Evolutionary conservation across 257 asterid species (phyloP), one percentile per base, ranked within the genome.

Genomic region (Euphrasia confusa): DNA sequence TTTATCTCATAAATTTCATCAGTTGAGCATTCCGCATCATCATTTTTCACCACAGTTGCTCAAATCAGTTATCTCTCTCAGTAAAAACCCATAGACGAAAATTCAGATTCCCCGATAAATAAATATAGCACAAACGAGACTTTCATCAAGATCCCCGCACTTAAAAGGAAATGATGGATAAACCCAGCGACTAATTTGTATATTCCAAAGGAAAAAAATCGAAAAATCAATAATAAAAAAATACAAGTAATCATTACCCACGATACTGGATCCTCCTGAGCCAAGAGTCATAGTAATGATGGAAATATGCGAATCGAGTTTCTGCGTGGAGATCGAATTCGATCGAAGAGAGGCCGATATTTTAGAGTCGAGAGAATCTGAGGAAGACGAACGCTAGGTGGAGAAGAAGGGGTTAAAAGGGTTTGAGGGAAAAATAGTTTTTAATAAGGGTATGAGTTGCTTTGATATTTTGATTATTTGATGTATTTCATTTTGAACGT

Each of bases 241-340:
- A 48, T n/a, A 4, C 4, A 0, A 11, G 39, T 24, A 12, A 11
- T 54, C 37, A 71, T 70, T 63, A 88, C 96, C 96, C 53, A 88
- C 95, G n/a, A 81, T 82, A 73, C 89, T 81, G 72, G 96, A 88
- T 83, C 87, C 94, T 77, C 85, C 91, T 40, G 95, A 84, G 67
- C 95, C 88, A 58, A 82, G 90, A 63, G 92, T 75, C 96, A 85
- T 88, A 66, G 60, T 40, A 68, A 3, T 4, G 10, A 3, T 4
- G 10, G 27, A 4, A 30, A 24, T 40, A 56, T 27, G 45, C 2
- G 13, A 69, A 69, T 63, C 18, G 64, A 75, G 35, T 40, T 52
- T 28, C 62, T 13, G 73, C 50, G 70, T 21, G 32, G 60, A 60
- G 70, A 72, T 69, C 73, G 82, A 53, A 72, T 54, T 72, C 54